These are phyloP conservation scores for Amphichorda felina DNA, from an alignment of 2,329 filamentous ascomycete genomes.

Conservation along the genomic window DNA sequence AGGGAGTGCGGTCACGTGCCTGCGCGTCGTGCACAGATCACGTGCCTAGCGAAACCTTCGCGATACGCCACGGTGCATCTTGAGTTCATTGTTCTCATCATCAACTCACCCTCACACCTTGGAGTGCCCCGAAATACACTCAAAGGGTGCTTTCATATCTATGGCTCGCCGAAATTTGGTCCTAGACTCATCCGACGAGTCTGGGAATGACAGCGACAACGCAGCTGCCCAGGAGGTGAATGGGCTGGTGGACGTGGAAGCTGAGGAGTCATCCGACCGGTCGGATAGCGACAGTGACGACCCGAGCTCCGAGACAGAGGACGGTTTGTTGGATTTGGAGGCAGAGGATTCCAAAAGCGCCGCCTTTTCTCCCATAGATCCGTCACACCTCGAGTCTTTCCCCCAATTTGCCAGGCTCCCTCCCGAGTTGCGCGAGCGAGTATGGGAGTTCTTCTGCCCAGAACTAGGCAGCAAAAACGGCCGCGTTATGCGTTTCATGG, in stretches of 20 bases:
- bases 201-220: neutral
- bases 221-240: too few species aligned
- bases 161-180: neutral
- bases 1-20: too few species aligned
- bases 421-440: conserved; percentile 17
- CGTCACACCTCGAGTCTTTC: neutral
- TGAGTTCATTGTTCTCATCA: too few species aligned
- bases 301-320: neutral
- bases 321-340: neutral
- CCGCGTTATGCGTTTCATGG: conserved; percentile 12
- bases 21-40: too few species aligned
- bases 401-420: conserved; percentile 15
- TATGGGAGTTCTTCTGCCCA: conserved; percentile 21
- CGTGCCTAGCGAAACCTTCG: too few species aligned
- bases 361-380: neutral
- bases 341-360: neutral
- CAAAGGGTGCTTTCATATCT: too few species aligned
- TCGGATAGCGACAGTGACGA: neutral
- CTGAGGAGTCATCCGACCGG: neutral
- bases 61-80: too few species aligned
- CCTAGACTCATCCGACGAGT: conserved; percentile 1
- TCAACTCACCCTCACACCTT: too few species aligned
- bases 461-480: conserved; percentile 10
- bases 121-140: too few species aligned
- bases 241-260: conserved; percentile 2